Evolutionary conservation across 2,329 filamentous ascomycete species (phyloP).

Genomic region (Cercospora sp.): DNA sequence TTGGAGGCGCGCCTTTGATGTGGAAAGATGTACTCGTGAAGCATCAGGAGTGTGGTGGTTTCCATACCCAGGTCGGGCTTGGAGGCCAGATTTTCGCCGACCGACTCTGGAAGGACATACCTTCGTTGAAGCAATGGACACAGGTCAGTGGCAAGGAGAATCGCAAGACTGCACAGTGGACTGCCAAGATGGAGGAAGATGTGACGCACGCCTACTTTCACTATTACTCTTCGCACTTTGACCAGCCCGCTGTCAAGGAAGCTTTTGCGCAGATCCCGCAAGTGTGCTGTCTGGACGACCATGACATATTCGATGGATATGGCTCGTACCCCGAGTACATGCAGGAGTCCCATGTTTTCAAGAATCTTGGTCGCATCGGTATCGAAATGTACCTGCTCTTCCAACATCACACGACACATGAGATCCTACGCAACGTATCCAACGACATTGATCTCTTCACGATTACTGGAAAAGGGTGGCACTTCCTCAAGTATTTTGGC

Average conservation of each 20-base stretch:
- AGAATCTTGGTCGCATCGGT: slow-evolving; percentile 92
- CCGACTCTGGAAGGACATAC: slow-evolving; percentile 92
- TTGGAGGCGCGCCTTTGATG: slow-evolving; percentile 92
- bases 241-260: slow-evolving; percentile 90
- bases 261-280: slow-evolving; percentile 98
- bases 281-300: slow-evolving; percentile 88
- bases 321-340: slow-evolving; percentile 97
- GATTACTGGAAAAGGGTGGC: slow-evolving; percentile 95
- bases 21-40: slow-evolving; percentile 99
- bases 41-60: slow-evolving; percentile 92
- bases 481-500: slow-evolving; percentile 95
- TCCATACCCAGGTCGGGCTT: slow-evolving; percentile 88
- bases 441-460: slow-evolving; percentile 93
- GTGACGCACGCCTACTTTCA: slow-evolving; percentile 97
- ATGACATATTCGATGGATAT: slow-evolving; percentile 98
- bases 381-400: slow-evolving; percentile 98
- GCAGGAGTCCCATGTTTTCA: slow-evolving; percentile 97
- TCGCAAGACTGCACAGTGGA: slow-evolving; percentile 87
- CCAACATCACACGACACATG: slow-evolving; percentile 94
- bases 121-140: slow-evolving; percentile 91
- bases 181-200: slow-evolving; percentile 91
- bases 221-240: slow-evolving; percentile 97
- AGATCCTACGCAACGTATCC: slow-evolving; percentile 84
- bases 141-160: slow-evolving; percentile 90
- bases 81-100: slow-evolving; percentile 97